Base-by-base conservation (phyloP, 1,284 basidiomycete species). In the Puccinia polysora region DNA sequence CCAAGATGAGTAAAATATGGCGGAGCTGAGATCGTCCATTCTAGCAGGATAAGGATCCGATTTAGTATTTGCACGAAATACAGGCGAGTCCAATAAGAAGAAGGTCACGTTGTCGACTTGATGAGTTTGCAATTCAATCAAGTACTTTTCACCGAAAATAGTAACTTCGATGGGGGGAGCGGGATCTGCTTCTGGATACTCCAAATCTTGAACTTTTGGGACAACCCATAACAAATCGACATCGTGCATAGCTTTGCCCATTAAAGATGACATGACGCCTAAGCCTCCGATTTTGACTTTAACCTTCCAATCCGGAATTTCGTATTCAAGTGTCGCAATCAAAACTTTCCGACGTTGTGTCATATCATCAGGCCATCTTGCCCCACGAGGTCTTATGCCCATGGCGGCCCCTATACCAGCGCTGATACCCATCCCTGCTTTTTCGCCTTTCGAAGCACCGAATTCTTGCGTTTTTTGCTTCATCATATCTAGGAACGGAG, bases 1-100 rank as follows among this genome's bases (percentile, higher is more conserved):
- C 91, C 91, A 95, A 25, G 91, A 93, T 67, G 91, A 94, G 81
- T 95, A 94, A 84, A 94, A 95, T 79, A 94, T 94, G 40, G 91
- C 91, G 18, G 91, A 94, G 77, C 88, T 90, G 73, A 95, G 84
- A 79, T 95, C 91, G 80, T 95, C 91, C 91, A 95, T 95, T 77
- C 91, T 89, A 77, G 90, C 89, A 36, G 91, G 91, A 80, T 95
- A 94, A 6, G 91, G 91, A 78, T 94, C 91, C 0, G 91, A 83
- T 81, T 94, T 94, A 34, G 91, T 94, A 80, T 94, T 91, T 3
- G 91, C 91, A 70, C 91, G 88, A 86, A 95, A 95, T 34, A 95
- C 91, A 58, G 91, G 91, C 76, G 88, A 89, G 83, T 95, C 91
- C 76, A 95, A 86, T 74, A 94, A 87, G 75, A 94, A 86, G 76